These are phyloP conservation scores for Theobroma grandiflorum DNA, from an alignment of 441 rosid species.

Conservation along the genomic window DNA sequence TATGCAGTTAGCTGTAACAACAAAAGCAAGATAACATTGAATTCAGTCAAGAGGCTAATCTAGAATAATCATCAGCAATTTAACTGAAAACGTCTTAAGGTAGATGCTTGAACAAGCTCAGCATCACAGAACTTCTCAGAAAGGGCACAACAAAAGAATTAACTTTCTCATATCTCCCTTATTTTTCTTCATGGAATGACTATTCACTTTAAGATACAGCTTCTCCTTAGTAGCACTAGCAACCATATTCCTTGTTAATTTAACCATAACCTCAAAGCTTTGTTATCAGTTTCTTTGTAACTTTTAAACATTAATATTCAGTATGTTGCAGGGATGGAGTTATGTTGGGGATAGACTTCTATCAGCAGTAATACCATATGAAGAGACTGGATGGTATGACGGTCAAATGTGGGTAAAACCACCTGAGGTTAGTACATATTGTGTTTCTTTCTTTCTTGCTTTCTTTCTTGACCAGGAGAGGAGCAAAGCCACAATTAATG, in stretches of 20 bases:
- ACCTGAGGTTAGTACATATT: conserved; percentile 73
- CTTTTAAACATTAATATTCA: conserved; percentile 16
- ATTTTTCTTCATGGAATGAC: background rate
- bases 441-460: background rate
- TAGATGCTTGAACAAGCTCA: background rate
- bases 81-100: background rate
- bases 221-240: background rate
- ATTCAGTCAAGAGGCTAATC: background rate
- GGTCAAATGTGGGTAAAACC: conserved; percentile 99
- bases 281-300: background rate
- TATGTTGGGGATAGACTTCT: conserved; percentile 94
- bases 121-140: conserved; percentile 1
- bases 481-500: background rate
- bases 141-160: background rate
- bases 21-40: background rate
- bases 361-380: conserved; percentile 94
- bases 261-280: background rate
- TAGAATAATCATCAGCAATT: background rate
- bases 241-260: background rate
- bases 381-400: conserved; percentile 98
- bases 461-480: background rate
- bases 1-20: background rate
- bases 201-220: background rate
- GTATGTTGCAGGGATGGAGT: conserved; percentile 83
- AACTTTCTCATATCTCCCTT: background rate